Conservation (phyloP, 2,329 filamentous ascomycete genomes). For the Trichothecium sympodiale region DNA sequence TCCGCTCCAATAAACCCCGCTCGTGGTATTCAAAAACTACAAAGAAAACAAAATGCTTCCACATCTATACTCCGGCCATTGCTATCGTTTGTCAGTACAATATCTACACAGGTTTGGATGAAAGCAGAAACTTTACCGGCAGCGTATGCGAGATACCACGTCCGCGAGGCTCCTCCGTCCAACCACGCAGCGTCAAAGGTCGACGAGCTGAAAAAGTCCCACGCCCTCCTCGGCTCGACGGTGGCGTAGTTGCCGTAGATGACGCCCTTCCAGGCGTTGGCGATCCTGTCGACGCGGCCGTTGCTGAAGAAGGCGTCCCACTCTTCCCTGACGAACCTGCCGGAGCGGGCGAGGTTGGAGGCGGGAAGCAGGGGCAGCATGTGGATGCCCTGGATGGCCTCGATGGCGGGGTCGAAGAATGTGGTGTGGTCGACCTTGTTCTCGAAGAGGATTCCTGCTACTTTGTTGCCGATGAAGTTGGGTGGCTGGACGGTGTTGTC, state of each 20-base stretch:
- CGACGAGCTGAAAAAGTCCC: slow-evolving; percentile 59
- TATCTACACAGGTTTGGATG: too few relatives aligned
- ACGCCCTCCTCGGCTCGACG: slow-evolving; percentile 58
- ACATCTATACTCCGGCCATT: too few relatives aligned
- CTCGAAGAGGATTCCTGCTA: slow-evolving; percentile 66
- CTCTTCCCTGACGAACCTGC: slow-evolving; percentile 66
- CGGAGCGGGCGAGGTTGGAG: slow-evolving; percentile 54
- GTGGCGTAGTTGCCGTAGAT: slow-evolving; percentile 77
- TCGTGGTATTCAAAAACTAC: too few relatives aligned
- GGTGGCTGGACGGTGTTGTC: slow-evolving; percentile 62
- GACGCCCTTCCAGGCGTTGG: slow-evolving; percentile 76
- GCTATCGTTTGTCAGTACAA: too few relatives aligned
- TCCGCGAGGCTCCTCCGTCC: slow-evolving; percentile 72
- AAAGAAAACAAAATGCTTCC: too few relatives aligned
- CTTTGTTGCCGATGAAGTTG: slow-evolving; percentile 70
- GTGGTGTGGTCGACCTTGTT: slow-evolving; percentile 92
- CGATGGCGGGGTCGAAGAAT: slow-evolving; percentile 66
- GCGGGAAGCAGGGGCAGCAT: slow-evolving; percentile 67
- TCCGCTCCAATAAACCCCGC: too few relatives aligned
- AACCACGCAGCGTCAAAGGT: slow-evolving; percentile 60
- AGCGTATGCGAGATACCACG: slow-evolving; percentile 74
- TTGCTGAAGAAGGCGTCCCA: slow-evolving; percentile 69
- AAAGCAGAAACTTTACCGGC: slow-evolving; percentile 25
- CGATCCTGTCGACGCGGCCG: slow-evolving; percentile 51
- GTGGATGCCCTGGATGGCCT: slow-evolving; percentile 69